Base-by-base conservation (phyloP, 306 rosid species). In the Cucumis cinereus region DNA sequence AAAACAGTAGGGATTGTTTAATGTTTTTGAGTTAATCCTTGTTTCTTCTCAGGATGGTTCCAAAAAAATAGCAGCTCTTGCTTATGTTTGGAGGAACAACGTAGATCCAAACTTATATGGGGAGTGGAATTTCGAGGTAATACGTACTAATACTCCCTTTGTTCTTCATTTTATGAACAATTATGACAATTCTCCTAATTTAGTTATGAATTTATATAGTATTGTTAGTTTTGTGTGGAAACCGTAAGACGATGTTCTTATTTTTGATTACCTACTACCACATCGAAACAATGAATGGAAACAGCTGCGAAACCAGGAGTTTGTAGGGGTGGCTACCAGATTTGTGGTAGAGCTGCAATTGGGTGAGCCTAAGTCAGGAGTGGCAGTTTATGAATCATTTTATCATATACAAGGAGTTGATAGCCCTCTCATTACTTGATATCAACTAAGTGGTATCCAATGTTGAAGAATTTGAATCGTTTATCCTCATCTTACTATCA, bases 81-180 rank as follows among this genome's bases (percentile, higher is more conserved):
- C 97, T 35, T 94, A 94, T 64, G 87, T 94, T 62, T 94, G 99
- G 99, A 24, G 84, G 79, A 75, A 90, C 84, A 83, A 14, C 77
- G 86, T 77, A 71, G 99, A 94, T 86, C 95, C 96, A 45, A 78
- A 90, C 73, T 84, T 94, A 47, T 89, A 90, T 80, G 87, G 90
- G 26, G 93, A 87, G 4, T 94, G 99, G 99, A 86, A 89, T 83
- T 90, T 94, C 80, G 95, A 94, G 96, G 99, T 92, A 72, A 58
- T 74, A 11, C 74, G 23, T 55, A 14, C 23, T 17, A 35, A 82
- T 72, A 36, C 49, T 74, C n/a, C 43, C 69, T 57, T 70, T 28
- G n/a, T 73, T 71, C 53, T 17, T n/a, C n/a, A n/a, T n/a, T n/a
- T n/a, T n/a, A n/a, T n/a, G n/a, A n/a, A n/a, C n/a, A n/a, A n/a